These are phyloP conservation scores for Kernera saxatilis DNA, from an alignment of 345 rosid species.

Conservation along the genomic window DNA sequence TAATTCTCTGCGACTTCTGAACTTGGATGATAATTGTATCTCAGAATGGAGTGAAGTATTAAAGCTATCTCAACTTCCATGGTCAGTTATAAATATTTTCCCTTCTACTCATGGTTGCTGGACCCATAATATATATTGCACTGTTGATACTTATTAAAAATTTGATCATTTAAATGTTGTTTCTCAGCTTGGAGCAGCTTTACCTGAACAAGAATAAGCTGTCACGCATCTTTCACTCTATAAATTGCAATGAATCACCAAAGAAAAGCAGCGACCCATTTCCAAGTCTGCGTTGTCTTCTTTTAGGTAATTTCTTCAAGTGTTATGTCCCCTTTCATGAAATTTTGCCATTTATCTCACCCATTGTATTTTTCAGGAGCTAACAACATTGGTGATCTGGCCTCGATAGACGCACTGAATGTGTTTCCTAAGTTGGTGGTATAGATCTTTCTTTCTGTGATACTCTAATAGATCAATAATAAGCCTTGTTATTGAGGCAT, in stretches of 20 bases:
- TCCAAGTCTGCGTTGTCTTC: conserved; percentile 70
- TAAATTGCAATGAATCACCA: conserved; percentile 28
- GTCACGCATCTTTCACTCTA: conserved; percentile 49
- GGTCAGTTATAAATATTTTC: conserved; percentile 41
- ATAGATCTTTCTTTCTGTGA: conserved; percentile 27
- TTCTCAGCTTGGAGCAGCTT: conserved; percentile 79
- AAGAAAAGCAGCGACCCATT: conserved; percentile 44
- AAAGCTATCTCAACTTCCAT: conserved; percentile 64
- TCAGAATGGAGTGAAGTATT: conserved; percentile 79
- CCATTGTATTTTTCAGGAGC: conserved; percentile 45
- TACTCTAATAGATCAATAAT: neutral
- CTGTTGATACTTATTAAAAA: neutral
- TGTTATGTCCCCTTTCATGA: neutral
- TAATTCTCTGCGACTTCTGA: conserved; percentile 65
- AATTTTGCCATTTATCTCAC: conserved; percentile 12
- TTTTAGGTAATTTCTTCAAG: conserved; percentile 52
- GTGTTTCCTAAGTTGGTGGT: conserved; percentile 73
- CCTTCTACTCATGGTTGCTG: conserved; percentile 1
- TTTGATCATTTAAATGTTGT: neutral
- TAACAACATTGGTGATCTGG: conserved; percentile 56
- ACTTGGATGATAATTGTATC: conserved; percentile 79
- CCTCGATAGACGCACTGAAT: conserved; percentile 62
- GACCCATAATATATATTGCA: neutral
- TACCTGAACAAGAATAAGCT: conserved; percentile 79
- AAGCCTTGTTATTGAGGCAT: neutral